Evolutionary conservation across 1,284 basidiomycete genomes (phyloP), one percentile per base, ranked within the genome.

Genomic region (Cryptococcus wingfieldii): DNA sequence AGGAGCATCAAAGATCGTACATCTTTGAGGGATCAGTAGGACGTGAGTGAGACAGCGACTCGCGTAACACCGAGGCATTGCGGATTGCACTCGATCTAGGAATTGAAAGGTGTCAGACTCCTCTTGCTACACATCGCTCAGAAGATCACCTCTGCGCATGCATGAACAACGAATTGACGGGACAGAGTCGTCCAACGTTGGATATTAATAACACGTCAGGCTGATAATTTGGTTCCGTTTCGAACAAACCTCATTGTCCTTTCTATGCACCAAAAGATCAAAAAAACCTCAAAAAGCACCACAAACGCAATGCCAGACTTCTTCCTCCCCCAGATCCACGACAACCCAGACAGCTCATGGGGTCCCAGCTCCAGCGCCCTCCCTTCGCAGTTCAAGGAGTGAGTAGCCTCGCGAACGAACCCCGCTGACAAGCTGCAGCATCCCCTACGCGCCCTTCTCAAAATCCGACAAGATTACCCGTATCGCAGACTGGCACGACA

Each of bases 391-490:
- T 78, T 78, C 72, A 73, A 75, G 60, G 77, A 77, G 77, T 78
- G 42, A 63, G 76, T 65, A 1, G 5, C 43, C 45, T 38, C 37
- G 16, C 16, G 6, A 41, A 14, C 38, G 9, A 51, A 27, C 5
- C 44, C 13, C 13, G 19, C 47, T 54, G 14, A 46, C 27, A n/a
- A 1, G 37, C 14, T 25, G 16, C 58, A 80, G 79, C 70, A 94
- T 97, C 62, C 93, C 93, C 39, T 98, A 97, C 73, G 91, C 94
- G 2, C 94, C 93, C 5, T 98, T 91, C 81, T 92, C 92, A 77
- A 98, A 98, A 84, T 88, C 90, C 54, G 95, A 98, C 82, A 98
- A 97, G 78, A 86, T 98, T 59, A 92, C 91, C 55, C 88, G 94
- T 59, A 91, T 98, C 72, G 95, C 95, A 56, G 95, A 98, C 81